phyloP scores from a whole-genome alignment of 2,329 filamentous ascomycete genomes.

The Beauveria caledonica region DNA sequence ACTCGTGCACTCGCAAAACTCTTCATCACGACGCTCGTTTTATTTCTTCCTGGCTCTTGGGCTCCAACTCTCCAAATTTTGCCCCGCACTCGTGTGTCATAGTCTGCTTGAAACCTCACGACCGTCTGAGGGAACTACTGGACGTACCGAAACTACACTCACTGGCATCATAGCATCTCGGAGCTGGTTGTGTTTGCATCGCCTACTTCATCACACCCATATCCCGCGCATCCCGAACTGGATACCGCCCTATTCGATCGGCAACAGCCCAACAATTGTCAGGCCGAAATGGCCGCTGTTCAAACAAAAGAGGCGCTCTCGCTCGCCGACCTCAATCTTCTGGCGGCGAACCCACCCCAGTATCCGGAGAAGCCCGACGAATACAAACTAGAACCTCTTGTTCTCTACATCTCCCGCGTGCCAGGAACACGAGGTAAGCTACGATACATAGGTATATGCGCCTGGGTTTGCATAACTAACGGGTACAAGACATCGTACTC shows the following conservation, averaged over 20 bases:
- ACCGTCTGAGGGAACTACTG: background rate
- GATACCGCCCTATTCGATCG: background rate
- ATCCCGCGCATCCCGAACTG: background rate
- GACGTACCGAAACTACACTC: background rate
- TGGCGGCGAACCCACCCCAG: constrained; percentile 79
- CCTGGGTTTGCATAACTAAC: background rate
- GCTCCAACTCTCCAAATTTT: background rate
- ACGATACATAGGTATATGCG: background rate
- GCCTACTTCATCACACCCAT: background rate
- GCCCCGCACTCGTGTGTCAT: background rate
- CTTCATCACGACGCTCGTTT: background rate
- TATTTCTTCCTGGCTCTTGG: background rate
- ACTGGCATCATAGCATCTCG: background rate
- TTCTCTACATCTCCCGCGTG: constrained; percentile 87
- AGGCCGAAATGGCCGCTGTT: constrained; percentile 2
- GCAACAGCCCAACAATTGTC: background rate
- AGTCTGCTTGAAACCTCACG: background rate
- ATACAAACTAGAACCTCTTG: constrained; percentile 59
- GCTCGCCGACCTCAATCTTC: constrained; percentile 65
- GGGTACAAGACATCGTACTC: constrained; percentile 69
- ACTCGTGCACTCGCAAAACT: background rate
- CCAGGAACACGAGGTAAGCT: constrained; percentile 75
- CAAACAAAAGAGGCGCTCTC: constrained; percentile 67
- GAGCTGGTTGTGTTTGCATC: too few species aligned
- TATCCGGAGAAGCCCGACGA: constrained; percentile 74